These are phyloP conservation scores for Sicyos baderoa DNA, from an alignment of 306 rosid species.

Conservation along the genomic window DNA sequence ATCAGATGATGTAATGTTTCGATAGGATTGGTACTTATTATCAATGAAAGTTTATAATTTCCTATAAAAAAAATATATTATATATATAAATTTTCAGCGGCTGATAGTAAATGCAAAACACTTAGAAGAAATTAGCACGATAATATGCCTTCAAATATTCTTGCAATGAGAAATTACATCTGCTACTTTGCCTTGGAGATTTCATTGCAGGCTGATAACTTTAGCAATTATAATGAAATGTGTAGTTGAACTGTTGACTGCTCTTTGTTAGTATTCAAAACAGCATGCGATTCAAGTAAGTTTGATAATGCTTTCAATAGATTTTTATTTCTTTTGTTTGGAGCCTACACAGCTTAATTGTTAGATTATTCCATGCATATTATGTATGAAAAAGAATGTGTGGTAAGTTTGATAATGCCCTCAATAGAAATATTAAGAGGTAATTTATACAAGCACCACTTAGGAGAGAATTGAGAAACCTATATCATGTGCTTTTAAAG, in stretches of 20 bases:
- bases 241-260: neutral
- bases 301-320: too few relatives aligned
- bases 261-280: neutral
- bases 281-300: neutral
- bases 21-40: too few relatives aligned
- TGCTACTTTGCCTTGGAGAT: neutral
- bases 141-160: neutral
- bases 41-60: too few relatives aligned
- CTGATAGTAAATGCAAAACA: neutral
- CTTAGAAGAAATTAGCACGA: neutral
- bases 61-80: too few relatives aligned
- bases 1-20: too few relatives aligned
- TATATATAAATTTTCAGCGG: too few relatives aligned
- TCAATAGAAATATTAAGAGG: neutral
- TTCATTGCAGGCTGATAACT: neutral
- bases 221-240: neutral
- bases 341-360: neutral
- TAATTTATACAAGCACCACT: neutral
- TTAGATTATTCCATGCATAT: neutral
- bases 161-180: neutral
- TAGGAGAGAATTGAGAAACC: neutral
- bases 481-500: neutral
- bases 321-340: too few relatives aligned
- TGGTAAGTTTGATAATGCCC: neutral
- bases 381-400: neutral